Base-by-base conservation (phyloP, 164 flowering plant species). In the Sedum album region DNA sequence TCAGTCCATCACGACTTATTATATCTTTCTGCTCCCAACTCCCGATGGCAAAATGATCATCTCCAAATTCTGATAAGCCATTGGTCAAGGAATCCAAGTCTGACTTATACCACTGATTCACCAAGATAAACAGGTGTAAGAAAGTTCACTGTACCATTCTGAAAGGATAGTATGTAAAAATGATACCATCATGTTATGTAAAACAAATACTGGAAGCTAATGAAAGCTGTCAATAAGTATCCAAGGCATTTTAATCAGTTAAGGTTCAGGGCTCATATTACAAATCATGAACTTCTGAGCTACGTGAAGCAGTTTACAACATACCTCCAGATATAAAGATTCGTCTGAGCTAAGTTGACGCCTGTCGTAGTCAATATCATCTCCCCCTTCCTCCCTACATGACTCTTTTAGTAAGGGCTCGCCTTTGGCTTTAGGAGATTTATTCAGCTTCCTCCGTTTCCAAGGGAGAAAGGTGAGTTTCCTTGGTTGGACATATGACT, bases 371-470 rank as follows among this genome's bases (percentile, higher is more conserved):
- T 95, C 99, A 69, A 95, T 95, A 74, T 95, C 98, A 78, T 95
- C 99, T 15, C 99, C 99, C 72, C 99, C 99, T 73, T 92, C 97
- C 84, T 95, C 99, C 33, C 79, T 97, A 83, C 92, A 81, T 8
- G 82, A 89, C 78, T 90, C 92, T 81, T 95, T 95, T 30, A 92
- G 70, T 69, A 92, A 79, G 31, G 99, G 99, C 74, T 95, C 99
- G 57, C 99, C 99, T 75, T 86, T 92, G 3, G 89, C 76, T 78
- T 86, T 90, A 25, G 97, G 97, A 76, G 99, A 92, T 70, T 96
- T 87, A 73, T 85, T 89, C 71, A 90, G 79, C 76, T 95, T 95
- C 74, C 99, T 82, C 75, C 90, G 92, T 79, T 88, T 87, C 99
- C 99, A 95, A 49, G 97, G 79, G 0, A 95, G 77, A n/a, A 95